These are phyloP conservation scores for Pholiota microspora DNA, from an alignment of 768 basidiomycete genomes.

Conservation along the genomic window DNA sequence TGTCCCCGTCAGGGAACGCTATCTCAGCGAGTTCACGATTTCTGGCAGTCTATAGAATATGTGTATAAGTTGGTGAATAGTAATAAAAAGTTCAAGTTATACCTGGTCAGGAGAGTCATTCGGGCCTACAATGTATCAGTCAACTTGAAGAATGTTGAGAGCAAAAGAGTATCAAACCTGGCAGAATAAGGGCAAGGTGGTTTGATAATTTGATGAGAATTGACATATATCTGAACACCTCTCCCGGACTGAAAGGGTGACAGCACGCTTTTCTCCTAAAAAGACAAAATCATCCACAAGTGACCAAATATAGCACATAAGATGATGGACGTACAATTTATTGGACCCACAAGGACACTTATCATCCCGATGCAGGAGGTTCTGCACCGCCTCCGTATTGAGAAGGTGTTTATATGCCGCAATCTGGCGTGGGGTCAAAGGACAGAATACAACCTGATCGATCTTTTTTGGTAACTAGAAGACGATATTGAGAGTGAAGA, in stretches of 20 bases:
- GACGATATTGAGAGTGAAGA: too few species aligned
- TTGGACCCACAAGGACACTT: constrained; percentile 68
- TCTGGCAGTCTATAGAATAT: constrained; percentile 31
- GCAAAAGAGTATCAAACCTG: constrained; percentile 43
- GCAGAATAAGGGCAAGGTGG: constrained; percentile 84
- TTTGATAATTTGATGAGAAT: constrained; percentile 88
- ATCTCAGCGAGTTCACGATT: constrained; percentile 60
- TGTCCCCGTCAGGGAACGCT: constrained; percentile 56
- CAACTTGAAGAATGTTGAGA: background rate
- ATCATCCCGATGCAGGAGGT: constrained; percentile 69
- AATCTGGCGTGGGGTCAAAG: constrained; percentile 70
- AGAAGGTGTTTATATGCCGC: constrained; percentile 73
- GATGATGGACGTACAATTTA: constrained; percentile 42
- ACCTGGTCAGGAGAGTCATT: constrained; percentile 72
- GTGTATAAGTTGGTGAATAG: background rate
- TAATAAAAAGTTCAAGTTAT: constrained; percentile 3
- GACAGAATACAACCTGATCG: constrained; percentile 94
- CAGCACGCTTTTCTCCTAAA: constrained; percentile 43
- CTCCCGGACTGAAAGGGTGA: constrained; percentile 48
- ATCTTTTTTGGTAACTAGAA: constrained; percentile 86
- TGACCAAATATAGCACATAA: background rate
- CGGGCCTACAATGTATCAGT: constrained; percentile 42
- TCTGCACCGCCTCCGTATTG: constrained; percentile 61
- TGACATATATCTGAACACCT: constrained; percentile 76
- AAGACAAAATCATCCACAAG: background rate